Percentiles rank a stretch among this genome's conserved stretches.
Conservation (phyloP, 805 yeast species). For the Starmerella davenportii region DNA sequence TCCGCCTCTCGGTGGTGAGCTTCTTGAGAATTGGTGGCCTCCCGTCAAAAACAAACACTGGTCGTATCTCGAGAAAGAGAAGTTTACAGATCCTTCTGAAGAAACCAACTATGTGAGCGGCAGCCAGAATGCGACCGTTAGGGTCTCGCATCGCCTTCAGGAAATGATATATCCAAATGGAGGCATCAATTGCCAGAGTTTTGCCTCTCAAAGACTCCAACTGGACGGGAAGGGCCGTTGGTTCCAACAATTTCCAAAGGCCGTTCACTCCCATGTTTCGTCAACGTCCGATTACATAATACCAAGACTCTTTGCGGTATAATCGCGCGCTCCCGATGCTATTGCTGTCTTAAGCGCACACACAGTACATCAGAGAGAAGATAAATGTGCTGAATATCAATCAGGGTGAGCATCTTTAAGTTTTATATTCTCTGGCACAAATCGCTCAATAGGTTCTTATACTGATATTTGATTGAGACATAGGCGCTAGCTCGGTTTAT, state of each 20-base stretch:
- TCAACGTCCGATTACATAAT: too few relatives aligned
- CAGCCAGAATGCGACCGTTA: slow-evolving; percentile 57
- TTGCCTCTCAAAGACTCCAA: slow-evolving; percentile 68
- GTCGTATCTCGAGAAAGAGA: slow-evolving; percentile 59
- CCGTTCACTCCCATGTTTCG: slow-evolving; percentile 80
- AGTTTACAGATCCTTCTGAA: slow-evolving; percentile 84
- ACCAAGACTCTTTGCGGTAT: too few relatives aligned
- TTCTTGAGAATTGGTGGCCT: slow-evolving; percentile 46
- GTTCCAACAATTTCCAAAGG: slow-evolving; percentile 80
- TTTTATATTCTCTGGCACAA: too few relatives aligned
- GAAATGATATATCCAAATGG: slow-evolving; percentile 96
- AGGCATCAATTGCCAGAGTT: slow-evolving; percentile 85
- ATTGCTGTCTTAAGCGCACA: neutral
- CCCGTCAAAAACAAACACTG: slow-evolving; percentile 73
- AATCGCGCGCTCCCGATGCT: neutral
- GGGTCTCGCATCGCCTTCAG: slow-evolving; percentile 81
- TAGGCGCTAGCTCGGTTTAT: too few relatives aligned
- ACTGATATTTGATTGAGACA: too few relatives aligned
- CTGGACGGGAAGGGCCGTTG: slow-evolving; percentile 77
- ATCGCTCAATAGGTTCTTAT: too few relatives aligned
- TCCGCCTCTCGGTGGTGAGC: slow-evolving; percentile 56
- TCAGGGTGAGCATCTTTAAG: too few relatives aligned
- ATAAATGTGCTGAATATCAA: too few relatives aligned
- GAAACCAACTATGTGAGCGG: slow-evolving; percentile 88
- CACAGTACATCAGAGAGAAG: too few relatives aligned